Percentiles rank a stretch among this genome's conserved stretches.
Conservation (phyloP, 148 eudicot species). For the Cornus florida region DNA sequence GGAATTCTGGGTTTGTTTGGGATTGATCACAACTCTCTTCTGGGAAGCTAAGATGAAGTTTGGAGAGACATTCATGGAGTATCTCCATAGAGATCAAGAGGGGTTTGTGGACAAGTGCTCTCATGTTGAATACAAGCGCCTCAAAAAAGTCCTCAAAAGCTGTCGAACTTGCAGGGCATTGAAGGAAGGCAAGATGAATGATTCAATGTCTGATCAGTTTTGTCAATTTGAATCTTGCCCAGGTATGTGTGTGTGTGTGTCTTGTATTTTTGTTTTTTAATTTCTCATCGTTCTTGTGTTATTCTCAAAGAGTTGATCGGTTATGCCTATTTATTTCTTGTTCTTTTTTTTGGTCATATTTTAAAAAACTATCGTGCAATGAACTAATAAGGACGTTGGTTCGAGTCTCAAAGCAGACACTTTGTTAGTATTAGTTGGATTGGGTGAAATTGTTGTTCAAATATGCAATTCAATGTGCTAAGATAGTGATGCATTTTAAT, state of each 20-base stretch:
- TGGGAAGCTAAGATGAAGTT: conserved; percentile 25
- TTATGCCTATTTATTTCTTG: too few relatives aligned
- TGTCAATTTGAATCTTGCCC: conserved; percentile 29
- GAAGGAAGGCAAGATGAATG: conserved; percentile 3
- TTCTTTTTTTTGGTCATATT: too few relatives aligned
- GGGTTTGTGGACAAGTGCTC: conserved; percentile 24
- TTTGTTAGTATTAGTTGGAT: not conserved
- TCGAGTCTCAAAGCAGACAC: too few relatives aligned
- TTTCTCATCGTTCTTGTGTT: too few relatives aligned
- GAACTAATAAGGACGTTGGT: too few relatives aligned
- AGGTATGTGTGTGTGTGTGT: conserved; percentile 7
- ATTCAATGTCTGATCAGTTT: not conserved
- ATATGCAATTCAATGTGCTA: not conserved
- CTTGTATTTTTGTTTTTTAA: too few relatives aligned
- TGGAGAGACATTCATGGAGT: conserved; percentile 34
- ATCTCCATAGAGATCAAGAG: conserved; percentile 24
- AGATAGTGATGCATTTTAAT: not conserved
- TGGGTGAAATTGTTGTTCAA: not conserved
- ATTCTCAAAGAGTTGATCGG: too few relatives aligned
- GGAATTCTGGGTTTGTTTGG: too few relatives aligned
- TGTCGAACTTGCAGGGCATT: conserved; percentile 25
- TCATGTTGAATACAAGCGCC: conserved; percentile 38
- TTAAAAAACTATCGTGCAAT: too few relatives aligned
- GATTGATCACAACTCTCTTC: too few relatives aligned
- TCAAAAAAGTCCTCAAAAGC: conserved; percentile 32